phyloP scores from a whole-genome alignment of 2,329 filamentous ascomycete genomes.

The Stemphylium lycopersici region DNA sequence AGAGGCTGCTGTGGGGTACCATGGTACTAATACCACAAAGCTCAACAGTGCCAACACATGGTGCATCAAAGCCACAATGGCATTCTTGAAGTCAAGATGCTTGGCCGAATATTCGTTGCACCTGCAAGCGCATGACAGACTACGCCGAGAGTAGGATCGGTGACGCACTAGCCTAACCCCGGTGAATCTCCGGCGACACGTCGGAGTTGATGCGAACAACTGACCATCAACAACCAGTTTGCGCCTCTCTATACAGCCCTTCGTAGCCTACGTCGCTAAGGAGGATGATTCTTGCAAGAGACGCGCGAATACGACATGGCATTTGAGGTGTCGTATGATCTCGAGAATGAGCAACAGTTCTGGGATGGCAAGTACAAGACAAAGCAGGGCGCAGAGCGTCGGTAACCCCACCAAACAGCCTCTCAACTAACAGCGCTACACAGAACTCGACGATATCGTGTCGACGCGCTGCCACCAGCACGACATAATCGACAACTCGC shows the following conservation, averaged over 20 bases:
- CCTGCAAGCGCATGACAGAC: not conserved
- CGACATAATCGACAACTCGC: constrained; percentile 78
- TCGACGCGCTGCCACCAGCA: constrained; percentile 64
- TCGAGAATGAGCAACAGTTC: constrained; percentile 84
- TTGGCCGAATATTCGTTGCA: constrained; percentile 3
- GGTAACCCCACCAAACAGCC: constrained; percentile 32
- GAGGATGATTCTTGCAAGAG: constrained; percentile 47
- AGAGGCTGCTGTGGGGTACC: not conserved
- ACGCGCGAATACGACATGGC: constrained; percentile 60
- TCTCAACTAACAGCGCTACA: constrained; percentile 27
- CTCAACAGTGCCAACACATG: constrained; percentile 1
- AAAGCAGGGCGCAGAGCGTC: not conserved
- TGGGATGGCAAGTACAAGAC: constrained; percentile 73
- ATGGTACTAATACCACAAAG: not conserved
- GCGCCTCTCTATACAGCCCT: constrained; percentile 25
- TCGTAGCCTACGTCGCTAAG: constrained; percentile 28
- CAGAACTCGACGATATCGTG: constrained; percentile 72
- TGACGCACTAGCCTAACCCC: constrained; percentile 32
- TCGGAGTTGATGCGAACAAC: constrained; percentile 26
- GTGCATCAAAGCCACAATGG: not conserved
- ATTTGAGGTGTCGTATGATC: constrained; percentile 70
- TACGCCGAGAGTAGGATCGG: constrained; percentile 20
- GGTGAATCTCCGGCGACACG: constrained; percentile 27
- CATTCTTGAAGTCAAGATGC: not conserved
- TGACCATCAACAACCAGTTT: constrained; percentile 28